Evolutionary conservation across 2,329 filamentous ascomycete species (phyloP), one percentile per base, ranked within the genome.

Genomic region (Cordyceps pruinosa): DNA sequence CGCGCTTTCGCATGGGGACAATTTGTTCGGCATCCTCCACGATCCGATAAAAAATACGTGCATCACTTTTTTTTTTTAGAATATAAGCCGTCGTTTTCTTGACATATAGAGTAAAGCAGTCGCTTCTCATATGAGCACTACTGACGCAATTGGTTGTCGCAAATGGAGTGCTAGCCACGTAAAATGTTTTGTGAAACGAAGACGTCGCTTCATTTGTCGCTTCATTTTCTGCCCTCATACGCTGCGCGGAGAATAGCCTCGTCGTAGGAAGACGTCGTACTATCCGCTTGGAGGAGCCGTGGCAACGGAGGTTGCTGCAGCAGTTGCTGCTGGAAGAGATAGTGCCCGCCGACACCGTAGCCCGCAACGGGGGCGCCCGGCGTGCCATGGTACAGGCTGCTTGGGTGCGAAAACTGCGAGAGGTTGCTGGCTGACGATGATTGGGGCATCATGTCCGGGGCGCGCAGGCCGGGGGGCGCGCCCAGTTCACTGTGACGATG

Each of bases 311-410:
- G 54, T 21, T 42, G 46, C 21, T 39, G 54, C 5, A 42, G 54
- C 37, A 49, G 54, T 19, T 49, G 46, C 28, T 50, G 54, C 35
- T 42, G 37, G 7, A 50, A 50, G 12, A 17, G 30, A 44, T 44
- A 44, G 3, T 49, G 50, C 39, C 46, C 52, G n/a, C 32, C 35
- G 26, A 30, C 35, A 28, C 26, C 39, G 13, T 56, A 56, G 10
- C 15, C 44, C 3, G 35, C 34, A 2, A n/a, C 42, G 13, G 30
- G 25, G 26, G n/a, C 26, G 3, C 32, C 42, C 1, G 77, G 77
- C 5, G 77, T 79, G 34, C 78, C 75, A 41, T 72, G 74, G 57
- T 78, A 80, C 23, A 83, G 62, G 60, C 77, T 81, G 64, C 78
- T 82, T 1, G 72, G 68, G 56, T 80, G 71, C 15, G 79, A 77